Evolutionary conservation across 2,329 filamentous ascomycete genomes (phyloP).

Genomic region (Arthrobotrys conoides): DNA sequence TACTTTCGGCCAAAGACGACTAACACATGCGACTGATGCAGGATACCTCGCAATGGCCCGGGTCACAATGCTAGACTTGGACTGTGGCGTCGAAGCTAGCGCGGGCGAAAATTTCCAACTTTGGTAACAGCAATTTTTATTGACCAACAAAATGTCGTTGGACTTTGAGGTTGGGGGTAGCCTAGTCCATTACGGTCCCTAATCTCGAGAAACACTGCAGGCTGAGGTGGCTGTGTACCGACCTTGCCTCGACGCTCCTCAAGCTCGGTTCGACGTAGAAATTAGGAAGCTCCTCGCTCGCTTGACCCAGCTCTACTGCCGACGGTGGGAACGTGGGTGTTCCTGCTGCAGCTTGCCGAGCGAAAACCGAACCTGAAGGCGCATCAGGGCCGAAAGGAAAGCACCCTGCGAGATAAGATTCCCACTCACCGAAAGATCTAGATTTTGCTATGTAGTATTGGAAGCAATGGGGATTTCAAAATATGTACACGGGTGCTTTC

Average conservation of each 20-base stretch:
- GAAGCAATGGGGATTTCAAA: constrained; percentile 17
- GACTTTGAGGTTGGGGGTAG: background rate
- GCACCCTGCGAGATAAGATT: constrained; percentile 60
- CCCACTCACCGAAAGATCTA: constrained; percentile 33
- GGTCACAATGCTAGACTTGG: constrained; percentile 16
- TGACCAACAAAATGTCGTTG: background rate
- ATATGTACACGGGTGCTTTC: background rate
- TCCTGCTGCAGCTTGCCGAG: constrained; percentile 45
- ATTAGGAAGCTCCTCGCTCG: constrained; percentile 58
- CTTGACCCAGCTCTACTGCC: constrained; percentile 49
- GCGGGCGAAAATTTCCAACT: constrained; percentile 31
- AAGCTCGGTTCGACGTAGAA: constrained; percentile 37
- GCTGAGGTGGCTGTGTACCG: constrained; percentile 49
- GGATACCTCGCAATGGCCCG: constrained; percentile 35
- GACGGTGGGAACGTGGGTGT: constrained; percentile 46
- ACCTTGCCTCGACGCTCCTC: constrained; percentile 25
- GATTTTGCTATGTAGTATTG: background rate
- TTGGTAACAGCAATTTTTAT: constrained; percentile 28
- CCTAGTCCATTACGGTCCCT: constrained; percentile 55
- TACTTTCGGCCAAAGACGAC: constrained; percentile 36
- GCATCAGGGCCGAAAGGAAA: constrained; percentile 43
- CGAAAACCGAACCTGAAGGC: constrained; percentile 34
- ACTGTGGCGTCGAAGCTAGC: constrained; percentile 41
- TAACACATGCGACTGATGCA: constrained; percentile 38
- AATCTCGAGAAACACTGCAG: constrained; percentile 51